A percentile compares a stretch with the other conserved stretches of the same genome.
phyloP scores from a whole-genome alignment of 2,329 filamentous ascomycete species.

The Beauveria rudraprayagi region DNA sequence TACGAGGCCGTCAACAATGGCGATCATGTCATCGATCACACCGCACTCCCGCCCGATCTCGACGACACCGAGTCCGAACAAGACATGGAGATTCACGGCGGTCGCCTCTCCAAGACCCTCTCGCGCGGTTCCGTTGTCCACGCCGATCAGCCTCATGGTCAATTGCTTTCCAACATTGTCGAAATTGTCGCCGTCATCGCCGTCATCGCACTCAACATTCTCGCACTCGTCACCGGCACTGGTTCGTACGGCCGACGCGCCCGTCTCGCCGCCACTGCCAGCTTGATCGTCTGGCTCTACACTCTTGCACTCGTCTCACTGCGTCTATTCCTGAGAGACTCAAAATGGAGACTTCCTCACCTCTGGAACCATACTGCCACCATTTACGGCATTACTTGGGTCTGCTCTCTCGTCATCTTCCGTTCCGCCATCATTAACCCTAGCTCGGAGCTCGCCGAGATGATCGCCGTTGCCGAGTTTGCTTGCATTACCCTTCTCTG shows the following conservation, averaged over 20 bases:
- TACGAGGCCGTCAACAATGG: background rate
- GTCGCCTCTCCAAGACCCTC: slow-evolving; percentile 51
- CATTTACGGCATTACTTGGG: slow-evolving; percentile 77
- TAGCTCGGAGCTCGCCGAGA: slow-evolving; percentile 51
- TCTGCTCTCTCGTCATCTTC: slow-evolving; percentile 68
- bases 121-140: slow-evolving; percentile 60
- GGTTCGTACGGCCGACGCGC: slow-evolving; percentile 32
- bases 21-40: slow-evolving; percentile 30
- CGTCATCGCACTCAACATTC: slow-evolving; percentile 60
- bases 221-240: slow-evolving; percentile 46
- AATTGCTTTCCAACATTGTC: slow-evolving; percentile 59
- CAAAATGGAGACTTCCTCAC: slow-evolving; percentile 57
- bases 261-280: slow-evolving; percentile 53
- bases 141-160: slow-evolving; percentile 66
- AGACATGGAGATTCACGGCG: slow-evolving; percentile 47
- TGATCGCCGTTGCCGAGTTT: slow-evolving; percentile 67
- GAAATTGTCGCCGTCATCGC: slow-evolving; percentile 70
- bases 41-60: slow-evolving; percentile 42
- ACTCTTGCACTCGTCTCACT: slow-evolving; percentile 64
- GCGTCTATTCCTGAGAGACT: slow-evolving; percentile 60
- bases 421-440: slow-evolving; percentile 80
- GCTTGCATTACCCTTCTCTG: slow-evolving; percentile 65
- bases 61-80: slow-evolving; percentile 34
- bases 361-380: slow-evolving; percentile 90
- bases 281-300: slow-evolving; percentile 73